phyloP scores from a whole-genome alignment of 805 yeast species.

The Millerozyma miso region DNA sequence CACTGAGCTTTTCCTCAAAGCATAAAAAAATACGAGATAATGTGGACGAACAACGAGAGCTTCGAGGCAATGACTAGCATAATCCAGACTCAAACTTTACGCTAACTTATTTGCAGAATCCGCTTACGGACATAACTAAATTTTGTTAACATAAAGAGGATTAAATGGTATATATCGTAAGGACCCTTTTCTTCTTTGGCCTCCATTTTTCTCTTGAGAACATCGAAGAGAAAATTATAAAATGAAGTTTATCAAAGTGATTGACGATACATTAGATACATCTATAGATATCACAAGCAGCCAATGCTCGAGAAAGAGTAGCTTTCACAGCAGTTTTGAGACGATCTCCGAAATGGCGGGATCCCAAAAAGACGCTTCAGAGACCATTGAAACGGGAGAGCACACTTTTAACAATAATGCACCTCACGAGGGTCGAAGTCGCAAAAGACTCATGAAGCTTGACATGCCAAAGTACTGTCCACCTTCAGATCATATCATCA shows the following conservation, averaged over 20 bases:
- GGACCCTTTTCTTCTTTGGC: too few species aligned
- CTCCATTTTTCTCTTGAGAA: too few species aligned
- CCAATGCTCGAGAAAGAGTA: slow-evolving; percentile 2
- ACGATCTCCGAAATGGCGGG: not conserved
- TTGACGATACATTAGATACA: slow-evolving; percentile 14
- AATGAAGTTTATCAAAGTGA: slow-evolving; percentile 9
- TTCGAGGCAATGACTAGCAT: too few species aligned
- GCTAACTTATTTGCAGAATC: too few species aligned
- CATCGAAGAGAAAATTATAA: too few species aligned
- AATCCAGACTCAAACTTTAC: too few species aligned
- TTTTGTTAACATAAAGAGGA: too few species aligned
- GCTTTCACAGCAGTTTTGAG: slow-evolving; percentile 1
- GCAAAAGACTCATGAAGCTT: not conserved
- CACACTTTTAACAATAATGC: not conserved
- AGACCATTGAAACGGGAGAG: not conserved
- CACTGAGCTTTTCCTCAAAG: too few species aligned
- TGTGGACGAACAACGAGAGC: too few species aligned
- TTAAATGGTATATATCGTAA: too few species aligned
- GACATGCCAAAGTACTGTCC: slow-evolving; percentile 12
- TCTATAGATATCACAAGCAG: slow-evolving; percentile 2
- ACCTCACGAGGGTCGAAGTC: not conserved
- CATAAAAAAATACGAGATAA: too few species aligned
- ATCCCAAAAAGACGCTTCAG: not conserved
- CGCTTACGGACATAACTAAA: too few species aligned
- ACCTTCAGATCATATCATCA: slow-evolving; percentile 8